These are phyloP conservation scores for Microcyclospora tardicrescens DNA, from an alignment of 2,329 filamentous ascomycete species.

Conservation along the genomic window DNA sequence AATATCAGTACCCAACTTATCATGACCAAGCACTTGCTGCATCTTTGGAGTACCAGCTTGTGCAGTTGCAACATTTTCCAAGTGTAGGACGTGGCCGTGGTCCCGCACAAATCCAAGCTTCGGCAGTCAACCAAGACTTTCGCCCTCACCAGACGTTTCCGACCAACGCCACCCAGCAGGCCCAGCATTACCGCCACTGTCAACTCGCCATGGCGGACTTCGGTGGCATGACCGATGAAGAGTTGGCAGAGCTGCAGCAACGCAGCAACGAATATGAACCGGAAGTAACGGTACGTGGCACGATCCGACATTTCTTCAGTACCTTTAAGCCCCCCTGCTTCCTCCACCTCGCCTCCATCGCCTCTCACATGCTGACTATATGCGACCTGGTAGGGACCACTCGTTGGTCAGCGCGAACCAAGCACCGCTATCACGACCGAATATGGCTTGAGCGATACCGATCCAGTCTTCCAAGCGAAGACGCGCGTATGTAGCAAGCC, in stretches of 20 bases:
- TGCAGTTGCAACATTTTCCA: conserved; percentile 17
- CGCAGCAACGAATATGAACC: conserved; percentile 49
- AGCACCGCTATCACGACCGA: conserved; percentile 68
- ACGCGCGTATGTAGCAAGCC: conserved; percentile 54
- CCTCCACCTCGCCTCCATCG: conserved; percentile 2
- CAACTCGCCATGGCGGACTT: conserved; percentile 24
- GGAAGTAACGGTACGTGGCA: conserved; percentile 39
- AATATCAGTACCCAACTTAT: conserved; percentile 9
- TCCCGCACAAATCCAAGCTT: too few species aligned
- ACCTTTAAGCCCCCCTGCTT: conserved; percentile 5
- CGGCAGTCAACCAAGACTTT: conserved; percentile 6
- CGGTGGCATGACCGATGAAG: conserved; percentile 30
- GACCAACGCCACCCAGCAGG: conserved; percentile 1
- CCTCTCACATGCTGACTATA: conserved; percentile 10
- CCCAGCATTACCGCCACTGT: conserved; percentile 5
- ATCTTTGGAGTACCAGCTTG: conserved; percentile 25
- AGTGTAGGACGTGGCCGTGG: too few species aligned
- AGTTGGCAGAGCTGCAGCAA: conserved; percentile 49
- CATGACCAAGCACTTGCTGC: conserved; percentile 21
- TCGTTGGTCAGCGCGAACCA: conserved; percentile 65
- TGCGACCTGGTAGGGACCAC: conserved; percentile 51
- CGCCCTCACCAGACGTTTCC: conserved; percentile 7
- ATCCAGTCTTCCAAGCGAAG: conserved; percentile 73
- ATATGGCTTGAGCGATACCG: conserved; percentile 61
- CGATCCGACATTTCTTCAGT: conserved; percentile 1